Percentiles rank a stretch among this genome's conserved stretches.
phyloP scores from a whole-genome alignment of 371 early-diverging fungal species.

The Rhizomucor miehei region DNA sequence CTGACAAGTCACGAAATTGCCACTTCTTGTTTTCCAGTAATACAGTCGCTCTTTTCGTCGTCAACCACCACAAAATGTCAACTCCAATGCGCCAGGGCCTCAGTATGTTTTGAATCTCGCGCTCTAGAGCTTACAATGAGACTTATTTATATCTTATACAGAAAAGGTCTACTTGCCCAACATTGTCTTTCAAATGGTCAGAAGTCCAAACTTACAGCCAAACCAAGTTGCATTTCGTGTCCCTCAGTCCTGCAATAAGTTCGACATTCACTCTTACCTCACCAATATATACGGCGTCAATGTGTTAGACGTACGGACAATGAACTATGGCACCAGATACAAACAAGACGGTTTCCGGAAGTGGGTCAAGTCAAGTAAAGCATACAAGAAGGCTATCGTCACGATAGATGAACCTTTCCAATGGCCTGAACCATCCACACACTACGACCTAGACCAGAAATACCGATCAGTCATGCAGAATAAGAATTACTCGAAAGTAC shows the following conservation, averaged over 20 bases:
- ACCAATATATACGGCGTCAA: conserved; percentile 82
- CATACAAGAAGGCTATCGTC: conserved; percentile 91
- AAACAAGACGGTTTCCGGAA: conserved; percentile 52
- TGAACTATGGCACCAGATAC: conserved; percentile 68
- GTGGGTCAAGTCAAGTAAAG: conserved; percentile 38
- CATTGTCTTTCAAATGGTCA: conserved; percentile 81
- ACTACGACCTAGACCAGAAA: no score
- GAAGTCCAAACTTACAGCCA: conserved; percentile 75
- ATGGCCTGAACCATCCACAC: conserved; percentile 54
- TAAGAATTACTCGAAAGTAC: no score
- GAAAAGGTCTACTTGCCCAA: conserved; percentile 90
- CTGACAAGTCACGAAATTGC: no score
- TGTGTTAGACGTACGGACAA: conserved; percentile 87
- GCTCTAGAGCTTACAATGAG: no score
- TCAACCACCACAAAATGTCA: not conserved
- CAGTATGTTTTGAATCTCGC: not conserved
- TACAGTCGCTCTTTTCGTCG: not conserved
- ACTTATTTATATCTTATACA: conserved; percentile 5
- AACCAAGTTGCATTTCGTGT: conserved; percentile 94
- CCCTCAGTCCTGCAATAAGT: conserved; percentile 90
- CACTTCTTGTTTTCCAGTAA: no score
- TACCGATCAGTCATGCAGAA: no score
- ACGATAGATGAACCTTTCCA: conserved; percentile 80
- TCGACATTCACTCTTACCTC: conserved; percentile 90
- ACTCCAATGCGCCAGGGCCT: conserved; percentile 1